Evolutionary conservation across 2,329 filamentous ascomycete genomes (phyloP).

Genomic region (Cytospora leucostoma): DNA sequence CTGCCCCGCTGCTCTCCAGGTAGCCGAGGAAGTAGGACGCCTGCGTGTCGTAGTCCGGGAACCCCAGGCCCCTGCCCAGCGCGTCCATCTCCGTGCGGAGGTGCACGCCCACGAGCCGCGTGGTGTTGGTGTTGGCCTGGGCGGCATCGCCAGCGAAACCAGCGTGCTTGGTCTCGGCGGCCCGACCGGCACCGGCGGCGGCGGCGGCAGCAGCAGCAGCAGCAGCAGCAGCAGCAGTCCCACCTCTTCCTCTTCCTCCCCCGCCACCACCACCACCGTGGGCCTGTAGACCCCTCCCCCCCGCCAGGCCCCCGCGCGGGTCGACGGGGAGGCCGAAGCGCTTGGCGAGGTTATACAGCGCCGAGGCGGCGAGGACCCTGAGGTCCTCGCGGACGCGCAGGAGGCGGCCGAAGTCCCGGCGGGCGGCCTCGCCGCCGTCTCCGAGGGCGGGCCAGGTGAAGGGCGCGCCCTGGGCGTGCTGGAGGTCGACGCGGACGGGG

Average conservation of each 20-base stretch:
- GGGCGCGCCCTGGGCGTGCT: conserved; percentile 31
- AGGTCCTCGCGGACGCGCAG: conserved; percentile 40
- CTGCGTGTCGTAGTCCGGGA: conserved; percentile 39
- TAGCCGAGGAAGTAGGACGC: conserved; percentile 37
- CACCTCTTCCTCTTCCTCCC: not conserved
- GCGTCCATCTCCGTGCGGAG: conserved; percentile 40
- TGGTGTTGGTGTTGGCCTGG: conserved; percentile 18
- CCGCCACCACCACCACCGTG: conserved; percentile 24
- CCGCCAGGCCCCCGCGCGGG: conserved; percentile 31
- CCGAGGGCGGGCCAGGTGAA: conserved; percentile 39
- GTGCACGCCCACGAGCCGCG: conserved; percentile 39
- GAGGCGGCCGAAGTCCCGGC: conserved; percentile 42
- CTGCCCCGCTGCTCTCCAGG: conserved; percentile 21
- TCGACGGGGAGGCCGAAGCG: conserved; percentile 33
- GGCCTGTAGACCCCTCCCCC: too few relatives aligned
- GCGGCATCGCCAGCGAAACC: not conserved
- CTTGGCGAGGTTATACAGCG: conserved; percentile 38
- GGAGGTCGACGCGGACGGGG: conserved; percentile 39
- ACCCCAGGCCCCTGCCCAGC: conserved; percentile 15
- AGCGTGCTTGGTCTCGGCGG: too few relatives aligned
- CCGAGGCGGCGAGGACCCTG: conserved; percentile 38
- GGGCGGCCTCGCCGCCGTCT: conserved; percentile 32
- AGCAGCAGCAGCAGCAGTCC: too few relatives aligned
- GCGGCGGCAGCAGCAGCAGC: too few relatives aligned
- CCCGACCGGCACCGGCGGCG: too few relatives aligned